Evolutionary conservation across 2,329 filamentous ascomycete genomes (phyloP), one percentile per base, ranked within the genome.

Genomic region (Coleophoma cylindrospora): DNA sequence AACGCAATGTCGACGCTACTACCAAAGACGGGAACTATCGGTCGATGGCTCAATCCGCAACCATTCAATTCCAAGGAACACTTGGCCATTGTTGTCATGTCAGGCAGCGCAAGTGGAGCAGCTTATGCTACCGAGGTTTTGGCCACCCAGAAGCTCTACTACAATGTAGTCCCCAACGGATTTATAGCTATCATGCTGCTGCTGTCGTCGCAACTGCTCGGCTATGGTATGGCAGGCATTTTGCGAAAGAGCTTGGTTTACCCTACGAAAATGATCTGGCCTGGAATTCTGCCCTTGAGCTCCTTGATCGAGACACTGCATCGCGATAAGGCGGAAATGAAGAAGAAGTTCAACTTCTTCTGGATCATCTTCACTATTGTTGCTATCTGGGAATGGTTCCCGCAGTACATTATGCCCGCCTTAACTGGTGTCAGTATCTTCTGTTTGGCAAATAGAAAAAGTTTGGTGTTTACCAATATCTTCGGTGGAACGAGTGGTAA

Each of bases 401-500:
- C 75, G 0, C 65, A 74, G 54, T 74, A 71, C 36, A 67, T 75
- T 1, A 70, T 72, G 47, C 68, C 72, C 0, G 52, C 40, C 17
- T 38, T 74, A 6, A 68, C 62, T 10, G 70, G 69, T 15, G 54
- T 72, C 14, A 66, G 61, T 8, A 63, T 77, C 22, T 73, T 75
- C 47, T 77, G 74, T 53, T 65, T 77, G 4, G 69, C 73, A 0
- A 68, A 71, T 12, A 66, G 69, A 34, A 61, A 70, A 37, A 74
- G 60, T 48, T 54, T 69, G 1, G 59, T 73, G 6, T 73, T 77
- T 45, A 75, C 73, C 17, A 72, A 73, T 38, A 58, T 77, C n/a
- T 77, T 77, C 52, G 74, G 74, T 4, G 75, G 74, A n/a, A 64
- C 73, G 2, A 65, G 64, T 37, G 69, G 69, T 4, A 73, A 75